Percentiles rank a stretch among this genome's conserved stretches.
These are phyloP conservation scores for Talaromyces sp. DNA, from an alignment of 2,329 filamentous ascomycete species.

Conservation along the genomic window DNA sequence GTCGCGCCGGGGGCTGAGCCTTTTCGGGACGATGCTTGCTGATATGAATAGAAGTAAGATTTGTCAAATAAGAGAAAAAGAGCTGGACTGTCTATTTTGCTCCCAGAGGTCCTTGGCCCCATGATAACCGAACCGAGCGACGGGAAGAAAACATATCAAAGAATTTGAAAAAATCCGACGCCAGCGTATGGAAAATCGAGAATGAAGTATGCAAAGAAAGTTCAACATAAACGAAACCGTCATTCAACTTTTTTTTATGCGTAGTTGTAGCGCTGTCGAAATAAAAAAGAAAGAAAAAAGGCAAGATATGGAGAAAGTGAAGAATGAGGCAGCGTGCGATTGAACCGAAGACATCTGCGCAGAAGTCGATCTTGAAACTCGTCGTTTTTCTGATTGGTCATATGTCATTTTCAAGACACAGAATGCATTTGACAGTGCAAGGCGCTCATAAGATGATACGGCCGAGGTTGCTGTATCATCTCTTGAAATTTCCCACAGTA, in stretches of 20 bases:
- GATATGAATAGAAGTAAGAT: background rate
- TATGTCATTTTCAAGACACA: background rate
- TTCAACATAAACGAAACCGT: background rate
- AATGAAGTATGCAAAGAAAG: conserved; percentile 2
- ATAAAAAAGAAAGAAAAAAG: background rate
- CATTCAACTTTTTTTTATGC: background rate
- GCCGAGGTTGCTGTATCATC: background rate
- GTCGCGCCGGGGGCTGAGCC: background rate
- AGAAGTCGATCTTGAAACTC: background rate
- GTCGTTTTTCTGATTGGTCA: background rate
- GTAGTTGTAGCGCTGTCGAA: background rate
- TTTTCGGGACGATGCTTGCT: background rate
- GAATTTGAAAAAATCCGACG: background rate
- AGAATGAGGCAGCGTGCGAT: background rate
- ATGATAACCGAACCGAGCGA: conserved; percentile 13
- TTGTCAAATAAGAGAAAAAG: background rate
- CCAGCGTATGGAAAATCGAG: conserved; percentile 1
- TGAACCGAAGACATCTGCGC: background rate
- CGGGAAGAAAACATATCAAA: conserved; percentile 9
- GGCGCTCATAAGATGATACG: background rate
- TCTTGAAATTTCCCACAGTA: background rate
- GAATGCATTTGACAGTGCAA: background rate
- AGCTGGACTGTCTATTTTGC: background rate
- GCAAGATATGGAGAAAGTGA: background rate
- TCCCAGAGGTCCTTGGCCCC: background rate